Evolutionary conservation across 1,284 basidiomycete species (phyloP).

Genomic region (Gastroboletus turbinatus): DNA sequence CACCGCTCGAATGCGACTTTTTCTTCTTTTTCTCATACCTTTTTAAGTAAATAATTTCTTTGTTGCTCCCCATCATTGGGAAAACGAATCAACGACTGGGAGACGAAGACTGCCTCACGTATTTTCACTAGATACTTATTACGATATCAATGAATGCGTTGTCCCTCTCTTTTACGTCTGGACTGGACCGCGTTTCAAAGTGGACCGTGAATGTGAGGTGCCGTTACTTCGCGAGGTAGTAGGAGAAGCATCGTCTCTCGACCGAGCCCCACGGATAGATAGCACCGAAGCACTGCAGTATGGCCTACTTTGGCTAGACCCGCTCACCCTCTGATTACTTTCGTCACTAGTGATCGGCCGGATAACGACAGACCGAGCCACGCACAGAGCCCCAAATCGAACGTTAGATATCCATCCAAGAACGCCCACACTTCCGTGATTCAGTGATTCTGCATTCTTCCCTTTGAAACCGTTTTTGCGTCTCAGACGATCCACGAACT

Average conservation of each 20-base stretch:
- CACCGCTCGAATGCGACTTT: not conserved
- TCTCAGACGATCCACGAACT: not conserved
- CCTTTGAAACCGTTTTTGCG: not conserved
- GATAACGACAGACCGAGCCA: not conserved
- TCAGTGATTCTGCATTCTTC: not conserved
- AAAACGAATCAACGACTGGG: not conserved
- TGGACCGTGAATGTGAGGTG: not conserved
- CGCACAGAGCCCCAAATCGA: not conserved
- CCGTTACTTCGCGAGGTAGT: not conserved
- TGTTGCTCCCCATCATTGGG: not conserved
- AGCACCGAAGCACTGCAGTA: not conserved
- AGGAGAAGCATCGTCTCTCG: not conserved
- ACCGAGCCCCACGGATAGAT: not conserved
- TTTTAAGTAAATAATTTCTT: too few relatives aligned
- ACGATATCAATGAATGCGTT: not conserved
- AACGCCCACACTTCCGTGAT: not conserved
- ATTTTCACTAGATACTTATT: not conserved
- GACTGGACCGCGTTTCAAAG: not conserved
- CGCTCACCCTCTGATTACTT: not conserved
- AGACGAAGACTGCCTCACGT: not conserved
- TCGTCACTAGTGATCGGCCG: not conserved
- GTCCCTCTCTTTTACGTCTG: not conserved
- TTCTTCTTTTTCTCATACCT: not conserved
- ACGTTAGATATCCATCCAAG: not conserved
- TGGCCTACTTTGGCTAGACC: not conserved